A percentile compares a stretch with the other conserved stretches of the same genome.
These are phyloP conservation scores for Lipomyces lipofer DNA, from an alignment of 805 yeast species.

Conservation along the genomic window DNA sequence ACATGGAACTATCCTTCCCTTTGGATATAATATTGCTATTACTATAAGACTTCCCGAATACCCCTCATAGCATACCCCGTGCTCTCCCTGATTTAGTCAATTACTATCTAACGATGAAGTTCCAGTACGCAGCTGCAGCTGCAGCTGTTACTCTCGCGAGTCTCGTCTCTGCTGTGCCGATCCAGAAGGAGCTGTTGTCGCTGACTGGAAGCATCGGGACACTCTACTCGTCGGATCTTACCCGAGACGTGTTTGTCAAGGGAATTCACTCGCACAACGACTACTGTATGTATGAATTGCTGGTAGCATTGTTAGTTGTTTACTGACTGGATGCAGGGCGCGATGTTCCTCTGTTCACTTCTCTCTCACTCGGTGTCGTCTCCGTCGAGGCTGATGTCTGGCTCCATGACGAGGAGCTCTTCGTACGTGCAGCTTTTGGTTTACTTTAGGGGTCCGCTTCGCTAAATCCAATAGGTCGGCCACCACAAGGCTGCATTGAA, in stretches of 20 bases:
- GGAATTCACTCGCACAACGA: slow-evolving; percentile 59
- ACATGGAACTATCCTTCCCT: no score
- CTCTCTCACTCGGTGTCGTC: slow-evolving; percentile 49
- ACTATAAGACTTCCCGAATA: no score
- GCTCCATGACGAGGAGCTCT: slow-evolving; percentile 44
- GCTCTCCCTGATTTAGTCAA: no score
- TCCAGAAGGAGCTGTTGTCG: slow-evolving; percentile 14
- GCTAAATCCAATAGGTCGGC: slow-evolving; percentile 53
- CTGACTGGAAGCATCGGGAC: slow-evolving; percentile 17
- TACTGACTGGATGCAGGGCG: slow-evolving; percentile 34
- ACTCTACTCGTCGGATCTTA: slow-evolving; percentile 25
- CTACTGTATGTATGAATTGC: slow-evolving; percentile 46
- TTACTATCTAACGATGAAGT: no score
- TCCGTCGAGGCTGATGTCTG: slow-evolving; percentile 61
- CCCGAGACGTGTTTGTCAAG: slow-evolving; percentile 40
- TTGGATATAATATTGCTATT: no score
- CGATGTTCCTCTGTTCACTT: slow-evolving; percentile 49
- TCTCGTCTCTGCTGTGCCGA: slow-evolving; percentile 22
- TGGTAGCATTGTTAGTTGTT: neutral
- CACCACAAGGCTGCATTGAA: slow-evolving; percentile 55
- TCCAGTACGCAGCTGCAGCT: slow-evolving; percentile 1
- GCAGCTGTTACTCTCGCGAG: slow-evolving; percentile 15
- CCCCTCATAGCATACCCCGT: no score
- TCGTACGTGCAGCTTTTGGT: slow-evolving; percentile 23
- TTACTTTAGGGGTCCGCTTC: neutral